Conservation (phyloP, 805 yeast species). For the Myxozyma udenii region DNA sequence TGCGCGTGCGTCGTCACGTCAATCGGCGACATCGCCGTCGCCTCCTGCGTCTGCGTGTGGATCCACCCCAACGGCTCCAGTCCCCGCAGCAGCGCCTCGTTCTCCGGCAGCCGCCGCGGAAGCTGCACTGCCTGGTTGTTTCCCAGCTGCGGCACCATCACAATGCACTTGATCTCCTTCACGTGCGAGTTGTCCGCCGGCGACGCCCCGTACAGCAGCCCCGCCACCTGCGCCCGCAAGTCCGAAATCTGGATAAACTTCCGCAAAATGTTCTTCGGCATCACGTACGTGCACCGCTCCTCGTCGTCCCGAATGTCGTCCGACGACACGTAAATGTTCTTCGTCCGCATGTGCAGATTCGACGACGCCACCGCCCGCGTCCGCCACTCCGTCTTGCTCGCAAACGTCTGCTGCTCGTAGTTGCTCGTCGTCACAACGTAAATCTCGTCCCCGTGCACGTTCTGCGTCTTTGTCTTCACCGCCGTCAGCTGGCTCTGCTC, state of each 20-base stretch:
- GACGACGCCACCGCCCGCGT: slow-evolving; percentile 76
- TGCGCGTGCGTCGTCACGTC: slow-evolving; percentile 64
- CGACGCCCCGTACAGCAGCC: slow-evolving; percentile 72
- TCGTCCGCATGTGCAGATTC: slow-evolving; percentile 67
- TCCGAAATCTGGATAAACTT: slow-evolving; percentile 80
- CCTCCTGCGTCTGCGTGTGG: slow-evolving; percentile 77
- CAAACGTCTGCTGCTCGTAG: slow-evolving; percentile 79
- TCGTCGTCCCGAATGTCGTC: slow-evolving; percentile 55
- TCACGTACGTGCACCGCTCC: slow-evolving; percentile 60
- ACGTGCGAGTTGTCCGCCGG: slow-evolving; percentile 68
- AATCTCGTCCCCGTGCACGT: slow-evolving; percentile 95
- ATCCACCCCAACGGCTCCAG: slow-evolving; percentile 88
- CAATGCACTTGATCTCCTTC: slow-evolving; percentile 74
- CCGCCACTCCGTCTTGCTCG: slow-evolving; percentile 89
- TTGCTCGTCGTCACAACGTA: slow-evolving; percentile 87
- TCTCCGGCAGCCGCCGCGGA: slow-evolving; percentile 47
- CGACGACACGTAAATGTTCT: slow-evolving; percentile 67
- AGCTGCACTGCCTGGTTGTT: slow-evolving; percentile 62
- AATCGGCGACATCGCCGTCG: slow-evolving; percentile 58
- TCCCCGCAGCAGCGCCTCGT: slow-evolving; percentile 46
- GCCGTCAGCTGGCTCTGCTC: slow-evolving; percentile 59
- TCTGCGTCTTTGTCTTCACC: slow-evolving; percentile 74
- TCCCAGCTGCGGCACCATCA: slow-evolving; percentile 85
- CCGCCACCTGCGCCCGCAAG: slow-evolving; percentile 77
- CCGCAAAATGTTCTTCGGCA: slow-evolving; percentile 77